A percentile compares a stretch with the other conserved stretches of the same genome.
These are phyloP conservation scores for Parathielavia hyrcaniae DNA, from an alignment of 495 filamentous ascomycete genomes.

Conservation along the genomic window DNA sequence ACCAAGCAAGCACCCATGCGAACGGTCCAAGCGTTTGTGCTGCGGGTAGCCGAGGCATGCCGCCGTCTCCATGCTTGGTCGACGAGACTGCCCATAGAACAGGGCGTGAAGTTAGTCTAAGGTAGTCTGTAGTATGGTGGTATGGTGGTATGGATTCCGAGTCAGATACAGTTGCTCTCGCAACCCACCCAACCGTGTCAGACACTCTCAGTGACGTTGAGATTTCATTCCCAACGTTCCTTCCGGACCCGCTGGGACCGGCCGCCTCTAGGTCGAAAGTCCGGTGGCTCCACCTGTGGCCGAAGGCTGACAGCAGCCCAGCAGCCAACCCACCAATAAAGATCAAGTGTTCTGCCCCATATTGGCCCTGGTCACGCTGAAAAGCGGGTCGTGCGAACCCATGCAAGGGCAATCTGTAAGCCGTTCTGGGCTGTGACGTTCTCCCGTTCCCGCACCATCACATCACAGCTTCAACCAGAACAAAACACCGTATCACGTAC, in stretches of 20 bases:
- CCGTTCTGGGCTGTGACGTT: conserved; percentile 8
- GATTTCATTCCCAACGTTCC: too few species aligned
- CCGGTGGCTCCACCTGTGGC: not conserved
- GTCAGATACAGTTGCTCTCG: too few species aligned
- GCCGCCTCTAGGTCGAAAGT: not conserved
- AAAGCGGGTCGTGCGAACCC: not conserved
- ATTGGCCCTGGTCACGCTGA: not conserved
- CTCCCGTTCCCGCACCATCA: not conserved
- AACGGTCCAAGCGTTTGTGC: too few species aligned
- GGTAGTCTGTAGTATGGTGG: too few species aligned
- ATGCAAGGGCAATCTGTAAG: conserved; percentile 11
- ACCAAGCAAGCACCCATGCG: too few species aligned
- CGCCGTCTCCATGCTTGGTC: too few species aligned
- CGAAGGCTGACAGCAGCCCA: not conserved
- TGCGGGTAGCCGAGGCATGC: too few species aligned
- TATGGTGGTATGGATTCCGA: too few species aligned
- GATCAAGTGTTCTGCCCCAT: not conserved
- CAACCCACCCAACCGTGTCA: too few species aligned
- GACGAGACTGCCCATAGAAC: too few species aligned
- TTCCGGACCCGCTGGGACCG: not conserved
- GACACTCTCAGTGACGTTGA: too few species aligned
- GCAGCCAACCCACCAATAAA: not conserved
- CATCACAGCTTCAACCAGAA: not conserved
- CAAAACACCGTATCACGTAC: not conserved
- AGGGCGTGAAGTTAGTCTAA: too few species aligned